Percentiles rank a stretch among this genome's conserved stretches.
Evolutionary conservation across 495 filamentous ascomycete species (phyloP).

Genomic region (Hypoxylon fuscum): DNA sequence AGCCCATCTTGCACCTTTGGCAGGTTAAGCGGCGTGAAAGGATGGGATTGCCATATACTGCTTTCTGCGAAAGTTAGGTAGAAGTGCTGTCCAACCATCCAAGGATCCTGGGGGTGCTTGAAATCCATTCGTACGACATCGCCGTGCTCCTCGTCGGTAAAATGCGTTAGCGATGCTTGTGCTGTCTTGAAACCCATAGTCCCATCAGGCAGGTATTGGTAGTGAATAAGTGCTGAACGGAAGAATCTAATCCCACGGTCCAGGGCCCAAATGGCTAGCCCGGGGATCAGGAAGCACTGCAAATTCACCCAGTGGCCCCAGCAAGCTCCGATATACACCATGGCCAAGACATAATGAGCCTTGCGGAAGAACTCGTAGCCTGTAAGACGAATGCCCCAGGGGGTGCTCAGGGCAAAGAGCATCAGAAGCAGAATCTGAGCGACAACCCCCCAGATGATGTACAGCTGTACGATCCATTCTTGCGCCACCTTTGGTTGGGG

Average conservation of each 20-base stretch:
- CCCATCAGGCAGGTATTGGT: conserved; percentile 48
- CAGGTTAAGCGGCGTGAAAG: conserved; percentile 67
- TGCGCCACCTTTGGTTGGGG: conserved; percentile 66
- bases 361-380: conserved; percentile 76
- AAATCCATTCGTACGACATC: conserved; percentile 67
- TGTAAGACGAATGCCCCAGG: conserved; percentile 64
- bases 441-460: conserved; percentile 72
- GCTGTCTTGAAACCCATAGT: conserved; percentile 58
- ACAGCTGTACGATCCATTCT: conserved; percentile 61
- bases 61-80: conserved; percentile 68
- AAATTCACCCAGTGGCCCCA: conserved; percentile 73
- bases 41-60: conserved; percentile 73
- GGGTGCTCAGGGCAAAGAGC: conserved; percentile 63
- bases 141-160: conserved; percentile 59
- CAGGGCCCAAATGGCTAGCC: conserved; percentile 63
- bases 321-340: conserved; percentile 72
- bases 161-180: conserved; percentile 57
- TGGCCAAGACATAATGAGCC: conserved; percentile 68
- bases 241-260: conserved; percentile 62
- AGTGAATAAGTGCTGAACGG: conserved; percentile 64
- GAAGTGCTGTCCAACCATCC: conserved; percentile 72
- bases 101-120: conserved; percentile 61
- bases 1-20: conserved; percentile 47
- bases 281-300: conserved; percentile 69
- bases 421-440: conserved; percentile 67